Conservation (phyloP, 2,329 filamentous ascomycete species). For the Laburnicola sp. region DNA sequence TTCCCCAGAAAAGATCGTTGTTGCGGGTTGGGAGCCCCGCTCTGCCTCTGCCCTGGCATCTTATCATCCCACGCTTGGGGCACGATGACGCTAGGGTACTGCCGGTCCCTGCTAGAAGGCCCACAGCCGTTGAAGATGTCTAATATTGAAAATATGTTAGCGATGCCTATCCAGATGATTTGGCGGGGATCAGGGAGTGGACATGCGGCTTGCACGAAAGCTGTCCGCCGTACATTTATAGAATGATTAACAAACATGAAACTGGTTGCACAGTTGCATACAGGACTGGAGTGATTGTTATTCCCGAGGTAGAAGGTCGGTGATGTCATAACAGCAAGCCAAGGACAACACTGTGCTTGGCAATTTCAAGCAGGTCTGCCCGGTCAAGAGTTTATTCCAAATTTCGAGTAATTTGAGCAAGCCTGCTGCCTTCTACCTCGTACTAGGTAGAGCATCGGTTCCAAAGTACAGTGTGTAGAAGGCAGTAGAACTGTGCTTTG, state of each 20-base stretch:
- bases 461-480: too few relatives aligned
- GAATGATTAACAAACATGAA: too few relatives aligned
- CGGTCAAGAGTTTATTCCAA: too few relatives aligned
- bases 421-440: too few relatives aligned
- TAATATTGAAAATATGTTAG: constrained; percentile 8
- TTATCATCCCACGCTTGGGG: constrained; percentile 2
- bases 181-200: background rate
- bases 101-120: constrained; percentile 1
- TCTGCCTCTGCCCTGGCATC: constrained; percentile 4
- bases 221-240: background rate
- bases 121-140: constrained; percentile 9
- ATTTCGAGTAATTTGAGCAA: too few relatives aligned
- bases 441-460: too few relatives aligned
- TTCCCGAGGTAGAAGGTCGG: background rate
- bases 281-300: background rate
- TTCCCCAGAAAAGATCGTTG: background rate
- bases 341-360: background rate
- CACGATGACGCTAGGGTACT: constrained; percentile 2
- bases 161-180: constrained; percentile 2
- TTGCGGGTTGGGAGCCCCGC: constrained; percentile 5
- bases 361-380: background rate
- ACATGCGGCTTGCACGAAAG: background rate
- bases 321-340: constrained; percentile 2
- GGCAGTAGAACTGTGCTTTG: too few relatives aligned
- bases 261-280: too few relatives aligned